Conservation (phyloP, 805 yeast species). For the Zygosaccharomyces pseudorouxii region DNA sequence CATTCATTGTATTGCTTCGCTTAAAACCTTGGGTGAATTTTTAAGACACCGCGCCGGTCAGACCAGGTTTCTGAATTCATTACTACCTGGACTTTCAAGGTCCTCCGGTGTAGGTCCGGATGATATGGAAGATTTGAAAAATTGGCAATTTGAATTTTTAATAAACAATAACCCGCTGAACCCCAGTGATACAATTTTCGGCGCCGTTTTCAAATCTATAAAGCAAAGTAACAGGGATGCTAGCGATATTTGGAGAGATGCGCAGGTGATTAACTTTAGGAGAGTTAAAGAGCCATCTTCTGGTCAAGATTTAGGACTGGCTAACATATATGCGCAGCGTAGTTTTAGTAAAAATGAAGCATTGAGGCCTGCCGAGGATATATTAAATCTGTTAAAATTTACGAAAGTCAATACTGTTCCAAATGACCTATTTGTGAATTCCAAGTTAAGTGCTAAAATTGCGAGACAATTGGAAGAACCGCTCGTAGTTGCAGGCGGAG, state of each 20-base stretch:
- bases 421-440: constrained; percentile 53
- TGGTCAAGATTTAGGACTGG: constrained; percentile 11
- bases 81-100: constrained; percentile 17
- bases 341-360: constrained; percentile 4
- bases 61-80: constrained; percentile 25
- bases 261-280: constrained; percentile 49
- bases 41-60: constrained; percentile 37
- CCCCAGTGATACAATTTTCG: constrained; percentile 66
- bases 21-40: constrained; percentile 43
- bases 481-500: constrained; percentile 77
- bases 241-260: constrained; percentile 50
- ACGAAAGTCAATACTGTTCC: constrained; percentile 41
- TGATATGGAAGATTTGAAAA: constrained; percentile 12
- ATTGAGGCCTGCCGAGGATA: constrained; percentile 26
- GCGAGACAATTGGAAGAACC: constrained; percentile 88
- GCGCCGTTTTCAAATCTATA: constrained; percentile 56
- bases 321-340: constrained; percentile 8
- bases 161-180: constrained; percentile 56
- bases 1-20: constrained; percentile 52
- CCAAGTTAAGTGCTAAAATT: constrained; percentile 80
- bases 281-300: constrained; percentile 31
- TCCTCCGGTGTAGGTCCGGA: constrained; percentile 8
- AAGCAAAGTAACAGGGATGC: constrained; percentile 40
- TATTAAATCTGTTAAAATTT: constrained; percentile 46
- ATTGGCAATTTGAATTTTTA: constrained; percentile 50